These are phyloP conservation scores for Venustampulla echinocandica DNA, from an alignment of 495 filamentous ascomycete species.

Conservation along the genomic window DNA sequence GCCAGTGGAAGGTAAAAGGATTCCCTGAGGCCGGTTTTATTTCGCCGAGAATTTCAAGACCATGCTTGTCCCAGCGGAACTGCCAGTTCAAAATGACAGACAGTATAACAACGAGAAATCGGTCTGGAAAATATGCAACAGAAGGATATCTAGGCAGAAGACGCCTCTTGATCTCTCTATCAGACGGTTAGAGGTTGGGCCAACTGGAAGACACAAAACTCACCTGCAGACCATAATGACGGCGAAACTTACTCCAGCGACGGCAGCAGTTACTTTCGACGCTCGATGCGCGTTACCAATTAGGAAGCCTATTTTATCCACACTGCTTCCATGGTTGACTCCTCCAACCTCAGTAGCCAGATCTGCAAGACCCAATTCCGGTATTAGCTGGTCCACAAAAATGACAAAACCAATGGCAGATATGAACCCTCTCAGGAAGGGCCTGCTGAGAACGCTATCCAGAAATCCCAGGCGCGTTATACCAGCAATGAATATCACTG, in stretches of 20 bases:
- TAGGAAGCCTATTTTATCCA: conserved; percentile 78
- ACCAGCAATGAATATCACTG: conserved; percentile 77
- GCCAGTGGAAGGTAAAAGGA: conserved; percentile 76
- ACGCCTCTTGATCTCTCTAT: conserved; percentile 64
- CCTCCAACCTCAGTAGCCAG: conserved; percentile 46
- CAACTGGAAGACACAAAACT: neutral
- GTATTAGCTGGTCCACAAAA: conserved; percentile 86
- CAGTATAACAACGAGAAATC: conserved; percentile 81
- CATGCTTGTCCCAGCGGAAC: conserved; percentile 72
- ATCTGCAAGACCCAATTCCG: conserved; percentile 70
- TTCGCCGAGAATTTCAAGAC: conserved; percentile 75
- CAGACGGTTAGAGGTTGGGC: conserved; percentile 11
- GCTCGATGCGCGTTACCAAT: conserved; percentile 51
- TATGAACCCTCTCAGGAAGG: conserved; percentile 92
- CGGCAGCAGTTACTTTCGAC: conserved; percentile 63
- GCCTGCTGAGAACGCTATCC: conserved; percentile 86
- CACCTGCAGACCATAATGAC: conserved; percentile 72
- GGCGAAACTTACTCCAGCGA: conserved; percentile 71
- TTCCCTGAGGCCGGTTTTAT: conserved; percentile 59
- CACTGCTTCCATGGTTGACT: conserved; percentile 71
- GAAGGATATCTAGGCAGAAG: conserved; percentile 71
- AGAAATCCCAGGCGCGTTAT: conserved; percentile 82
- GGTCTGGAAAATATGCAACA: conserved; percentile 86
- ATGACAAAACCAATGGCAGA: conserved; percentile 94
- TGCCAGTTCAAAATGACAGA: conserved; percentile 72